Conservation (phyloP, 225 moss, liverwort and hornwort species). For the Antitrichia curtipendula region DNA sequence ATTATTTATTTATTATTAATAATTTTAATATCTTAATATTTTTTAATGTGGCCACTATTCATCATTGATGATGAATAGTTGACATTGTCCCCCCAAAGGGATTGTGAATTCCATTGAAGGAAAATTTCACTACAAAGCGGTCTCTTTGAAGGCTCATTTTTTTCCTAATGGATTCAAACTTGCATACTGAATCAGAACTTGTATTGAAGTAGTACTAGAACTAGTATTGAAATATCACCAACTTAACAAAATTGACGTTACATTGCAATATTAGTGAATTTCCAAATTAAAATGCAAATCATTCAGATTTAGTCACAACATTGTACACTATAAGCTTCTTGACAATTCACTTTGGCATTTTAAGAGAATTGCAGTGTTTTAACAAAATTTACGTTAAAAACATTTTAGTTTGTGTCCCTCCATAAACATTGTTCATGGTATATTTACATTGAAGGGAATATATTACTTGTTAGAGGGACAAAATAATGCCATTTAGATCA, state of each 20-base stretch:
- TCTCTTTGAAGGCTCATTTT: no score
- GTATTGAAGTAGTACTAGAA: background rate
- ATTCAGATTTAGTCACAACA: background rate
- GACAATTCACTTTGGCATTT: accelerated
- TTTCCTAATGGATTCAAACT: no score
- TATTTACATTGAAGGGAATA: background rate
- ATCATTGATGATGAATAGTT: no score
- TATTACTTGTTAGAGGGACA: background rate
- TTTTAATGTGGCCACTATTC: no score
- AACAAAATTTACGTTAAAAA: accelerated
- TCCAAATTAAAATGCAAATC: background rate
- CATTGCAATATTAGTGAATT: background rate
- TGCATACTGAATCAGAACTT: accelerated
- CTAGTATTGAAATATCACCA: background rate
- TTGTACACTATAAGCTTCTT: background rate
- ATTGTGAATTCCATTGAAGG: no score
- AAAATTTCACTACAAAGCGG: no score
- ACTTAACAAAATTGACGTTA: background rate
- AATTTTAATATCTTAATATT: no score
- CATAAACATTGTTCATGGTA: accelerated
- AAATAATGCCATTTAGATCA: no score
- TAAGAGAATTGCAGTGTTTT: background rate
- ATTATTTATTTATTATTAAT: no score
- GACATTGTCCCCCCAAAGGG: no score
- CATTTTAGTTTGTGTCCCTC: background rate